Base-by-base conservation (phyloP, 441 rosid genomes). In the Raphanus hybrid region DNA sequence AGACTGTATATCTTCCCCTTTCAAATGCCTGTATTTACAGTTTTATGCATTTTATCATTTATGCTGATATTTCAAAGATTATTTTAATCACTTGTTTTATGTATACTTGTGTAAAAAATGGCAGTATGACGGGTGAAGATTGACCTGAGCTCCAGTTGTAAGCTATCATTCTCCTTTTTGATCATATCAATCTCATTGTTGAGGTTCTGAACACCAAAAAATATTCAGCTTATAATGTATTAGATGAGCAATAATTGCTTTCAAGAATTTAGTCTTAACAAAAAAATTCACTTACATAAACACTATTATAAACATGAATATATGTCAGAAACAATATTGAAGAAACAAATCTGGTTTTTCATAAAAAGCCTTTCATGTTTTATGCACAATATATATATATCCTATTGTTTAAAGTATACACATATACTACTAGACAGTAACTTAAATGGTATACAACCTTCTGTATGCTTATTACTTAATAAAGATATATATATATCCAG, bases 101-200 rank as follows among this genome's bases (percentile, higher is more conserved):
- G 8, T 27, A 15, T 29, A 37, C 9, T 1, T 59, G 18, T 48
- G 15, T 50, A 48, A 15, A 29, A 29, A 4, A 29, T 29, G 34
- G 34, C 34, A 29, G 34, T 29, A 29, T 29, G 34, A 29, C 0
- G 34, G 34, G 34, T 29, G 34, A 29, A 29, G 34, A 29, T 29
- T 29, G 34, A 29, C 34, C 34, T 29, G 75, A 93, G 96, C 82
- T 89, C 89, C 73, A 89, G 84, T 82, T 90, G 97, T 89, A 95
- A 84, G 85, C 81, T 86, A 64, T 91, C 96, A 73, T 95, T 95
- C 88, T 95, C 98, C 73, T 91, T 95, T 82, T 91, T 91, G 78
- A 91, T 86, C 77, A 91, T 87, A 5, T 93, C 97, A 81, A 92
- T 87, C 87, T 94, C 97, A 74, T 85, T 86, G 87, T 85, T 89